Percentiles rank a stretch among this genome's conserved stretches.
Evolutionary conservation across 108 stramenopile species (phyloP).

Genomic region (Nitzschia sp.): DNA sequence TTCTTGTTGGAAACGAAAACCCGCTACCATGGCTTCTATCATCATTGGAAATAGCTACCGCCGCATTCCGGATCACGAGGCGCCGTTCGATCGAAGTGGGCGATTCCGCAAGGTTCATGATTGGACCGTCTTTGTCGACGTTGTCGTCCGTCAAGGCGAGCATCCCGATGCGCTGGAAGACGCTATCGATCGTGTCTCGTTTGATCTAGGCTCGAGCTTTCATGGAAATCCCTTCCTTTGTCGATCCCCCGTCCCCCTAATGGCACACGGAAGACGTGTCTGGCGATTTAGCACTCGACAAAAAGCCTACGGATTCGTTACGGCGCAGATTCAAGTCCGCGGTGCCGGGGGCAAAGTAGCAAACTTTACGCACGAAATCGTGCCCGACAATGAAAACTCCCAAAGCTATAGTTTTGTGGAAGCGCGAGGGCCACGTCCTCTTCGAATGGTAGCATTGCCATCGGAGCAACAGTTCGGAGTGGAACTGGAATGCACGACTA

Average conservation of each 20-base stretch:
- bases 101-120: constrained; percentile 44
- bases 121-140: constrained; percentile 53
- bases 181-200: constrained; percentile 47
- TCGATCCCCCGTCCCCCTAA: constrained; percentile 41
- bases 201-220: constrained; percentile 51
- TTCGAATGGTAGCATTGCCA: constrained; percentile 36
- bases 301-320: constrained; percentile 42
- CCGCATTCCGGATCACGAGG: constrained; percentile 23
- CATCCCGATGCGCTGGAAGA: constrained; percentile 45
- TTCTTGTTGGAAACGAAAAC: no score
- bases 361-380: constrained; percentile 17
- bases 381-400: not conserved
- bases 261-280: not conserved
- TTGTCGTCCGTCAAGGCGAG: constrained; percentile 30
- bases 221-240: constrained; percentile 30
- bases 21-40: no score
- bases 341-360: constrained; percentile 46
- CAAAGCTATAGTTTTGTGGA: constrained; percentile 30
- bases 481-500: constrained; percentile 40
- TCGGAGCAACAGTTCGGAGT: constrained; percentile 34
- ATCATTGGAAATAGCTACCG: constrained; percentile 60
- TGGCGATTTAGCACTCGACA: constrained; percentile 54
- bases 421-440: constrained; percentile 20
- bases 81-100: constrained; percentile 26
- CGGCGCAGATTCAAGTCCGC: constrained; percentile 44